Base-by-base conservation (phyloP, 345 rosid genomes). In the Nasturtium officinale region DNA sequence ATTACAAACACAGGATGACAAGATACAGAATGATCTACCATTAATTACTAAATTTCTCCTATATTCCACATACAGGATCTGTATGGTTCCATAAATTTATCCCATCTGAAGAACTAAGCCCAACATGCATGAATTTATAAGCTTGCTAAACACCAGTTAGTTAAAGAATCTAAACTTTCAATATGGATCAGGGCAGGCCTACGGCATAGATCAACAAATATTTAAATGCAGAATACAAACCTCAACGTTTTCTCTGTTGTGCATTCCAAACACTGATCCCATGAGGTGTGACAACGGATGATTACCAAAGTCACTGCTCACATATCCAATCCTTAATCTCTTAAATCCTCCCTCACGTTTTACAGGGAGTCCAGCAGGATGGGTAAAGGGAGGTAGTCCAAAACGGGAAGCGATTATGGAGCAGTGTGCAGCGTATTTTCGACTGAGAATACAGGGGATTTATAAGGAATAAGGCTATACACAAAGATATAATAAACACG, bases 201-300 rank as follows among this genome's bases (percentile, higher is more conserved):
- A 62, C 51, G 52, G 29, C 13, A 51, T 32, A 28, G 47, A 73
- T 32, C 45, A 35, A 60, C 40, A 55, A 45, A 28, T 61, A 23
- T 51, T 20, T 8, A 62, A 53, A 8, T 15, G 48, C 20, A 65
- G 28, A 52, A 48, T 28, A 76, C 89, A 51, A 54, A 90, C 99
- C 98, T 96, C 97, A 16, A 92, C 79, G 69, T 89, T 86, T 64
- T 86, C 92, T 81, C 78, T 82, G 85, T 89, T 83, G 80, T 96
- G 99, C 97, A 92, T 89, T 73, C 99, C 99, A 82, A 92, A 96
- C 58, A 96, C 92, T 4, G 99, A 96, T 38, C 98, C 99, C 99
- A 96, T 96, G 35, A 96, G 97, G 69, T 96, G 99, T 37, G 99
- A 96, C 81, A 96, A 74, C 4, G 99, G 99, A 55, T 96, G 99